Conservation (phyloP, 23 red algal genomes). For the Agarophyton chilense region DNA sequence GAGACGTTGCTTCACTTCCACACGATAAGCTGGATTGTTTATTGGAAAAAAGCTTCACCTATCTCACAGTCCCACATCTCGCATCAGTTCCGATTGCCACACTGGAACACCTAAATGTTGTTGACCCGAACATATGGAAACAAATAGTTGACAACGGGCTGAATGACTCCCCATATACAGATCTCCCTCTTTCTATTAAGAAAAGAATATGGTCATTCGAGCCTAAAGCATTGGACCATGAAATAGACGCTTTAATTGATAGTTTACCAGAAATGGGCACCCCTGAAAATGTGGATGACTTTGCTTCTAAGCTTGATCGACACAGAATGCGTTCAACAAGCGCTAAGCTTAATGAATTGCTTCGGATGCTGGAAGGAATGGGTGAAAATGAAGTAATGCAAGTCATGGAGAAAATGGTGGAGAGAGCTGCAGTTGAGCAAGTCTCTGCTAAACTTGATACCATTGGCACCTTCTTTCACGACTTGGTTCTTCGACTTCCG, state of each 20-base stretch:
- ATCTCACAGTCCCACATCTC: conserved; percentile 62
- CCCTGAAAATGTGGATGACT: conserved; percentile 31
- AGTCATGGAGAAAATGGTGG: conserved; percentile 35
- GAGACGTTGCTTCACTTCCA: conserved; percentile 20
- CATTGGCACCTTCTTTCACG: conserved; percentile 54
- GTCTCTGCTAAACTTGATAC: conserved; percentile 3
- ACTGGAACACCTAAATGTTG: conserved; percentile 40
- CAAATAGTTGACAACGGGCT: conserved; percentile 74
- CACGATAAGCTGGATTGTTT: conserved; percentile 42
- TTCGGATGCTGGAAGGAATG: conserved; percentile 45
- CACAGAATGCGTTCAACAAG: conserved; percentile 22
- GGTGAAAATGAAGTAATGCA: conserved; percentile 22
- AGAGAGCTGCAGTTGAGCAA: conserved; percentile 31
- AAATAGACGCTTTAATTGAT: conserved; percentile 36
- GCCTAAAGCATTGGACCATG: conserved; percentile 55
- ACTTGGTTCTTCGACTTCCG: conserved; percentile 34
- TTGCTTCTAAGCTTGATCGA: conserved; percentile 11
- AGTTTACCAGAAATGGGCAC: conserved; percentile 16
- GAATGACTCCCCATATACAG: conserved; percentile 53
- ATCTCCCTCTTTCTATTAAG: conserved; percentile 63
- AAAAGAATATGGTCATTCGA: conserved; percentile 59
- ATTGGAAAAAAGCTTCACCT: conserved; percentile 60
- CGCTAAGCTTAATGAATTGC: conserved; percentile 35
- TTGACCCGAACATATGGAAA: conserved; percentile 48
- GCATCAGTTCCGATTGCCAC: conserved; percentile 43